phyloP scores from a whole-genome alignment of 495 filamentous ascomycete genomes.

The Neurospora sp. region DNA sequence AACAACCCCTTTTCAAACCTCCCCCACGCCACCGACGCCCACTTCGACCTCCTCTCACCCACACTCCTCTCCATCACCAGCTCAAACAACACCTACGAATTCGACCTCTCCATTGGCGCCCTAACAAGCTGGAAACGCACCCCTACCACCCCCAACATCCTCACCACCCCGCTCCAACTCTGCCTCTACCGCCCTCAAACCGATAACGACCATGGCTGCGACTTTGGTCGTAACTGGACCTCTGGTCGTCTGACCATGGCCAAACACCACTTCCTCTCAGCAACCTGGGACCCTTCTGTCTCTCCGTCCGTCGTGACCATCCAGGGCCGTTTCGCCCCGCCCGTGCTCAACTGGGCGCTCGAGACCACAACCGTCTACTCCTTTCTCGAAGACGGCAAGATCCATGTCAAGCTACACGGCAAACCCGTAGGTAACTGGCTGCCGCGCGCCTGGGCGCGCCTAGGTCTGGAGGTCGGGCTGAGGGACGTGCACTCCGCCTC shows the following conservation, averaged over 20 bases:
- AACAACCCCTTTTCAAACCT: constrained; percentile 1
- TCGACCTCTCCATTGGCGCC: constrained; percentile 30
- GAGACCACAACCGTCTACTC: constrained; percentile 44
- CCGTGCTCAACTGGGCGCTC: constrained; percentile 53
- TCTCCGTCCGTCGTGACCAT: constrained; percentile 26
- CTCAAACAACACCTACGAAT: constrained; percentile 25
- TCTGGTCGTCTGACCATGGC: constrained; percentile 31
- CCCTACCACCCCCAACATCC: constrained; percentile 21
- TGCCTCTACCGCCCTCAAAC: constrained; percentile 48
- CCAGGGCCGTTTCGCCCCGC: constrained; percentile 43
- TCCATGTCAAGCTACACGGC: constrained; percentile 37
- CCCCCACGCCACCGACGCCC: neutral
- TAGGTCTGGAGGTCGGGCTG: constrained; percentile 46
- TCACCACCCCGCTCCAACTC: constrained; percentile 33
- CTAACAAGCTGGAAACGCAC: constrained; percentile 27
- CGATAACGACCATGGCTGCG: constrained; percentile 51
- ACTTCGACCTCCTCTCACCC: neutral
- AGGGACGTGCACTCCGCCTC: constrained; percentile 28
- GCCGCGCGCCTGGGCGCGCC: constrained; percentile 47
- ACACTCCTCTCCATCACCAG: constrained; percentile 20
- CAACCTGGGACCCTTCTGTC: constrained; percentile 26
- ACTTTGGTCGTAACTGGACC: constrained; percentile 35
- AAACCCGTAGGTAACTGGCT: constrained; percentile 29
- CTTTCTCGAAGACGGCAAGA: constrained; percentile 26
- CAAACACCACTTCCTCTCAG: constrained; percentile 30